A percentile compares a stretch with the other conserved stretches of the same genome.
Conservation (phyloP, 768 basidiomycete species). For the Pleurotus salmoneostramineus region DNA sequence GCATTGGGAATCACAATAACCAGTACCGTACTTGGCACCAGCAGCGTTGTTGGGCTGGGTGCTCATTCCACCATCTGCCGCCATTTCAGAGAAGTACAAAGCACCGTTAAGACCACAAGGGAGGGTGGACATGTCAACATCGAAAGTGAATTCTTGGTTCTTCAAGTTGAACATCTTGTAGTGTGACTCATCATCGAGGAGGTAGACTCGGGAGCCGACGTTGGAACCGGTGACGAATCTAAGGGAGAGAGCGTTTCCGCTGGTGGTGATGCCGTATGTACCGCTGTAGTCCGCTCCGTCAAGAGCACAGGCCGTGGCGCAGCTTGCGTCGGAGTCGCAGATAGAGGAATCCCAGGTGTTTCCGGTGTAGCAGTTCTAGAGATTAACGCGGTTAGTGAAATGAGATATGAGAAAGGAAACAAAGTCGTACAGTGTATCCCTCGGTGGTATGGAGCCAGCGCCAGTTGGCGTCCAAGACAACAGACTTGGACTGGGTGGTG, state of each 20-base stretch:
- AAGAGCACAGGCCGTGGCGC: constrained; percentile 25
- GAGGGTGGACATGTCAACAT: constrained; percentile 55
- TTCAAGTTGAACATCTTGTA: constrained; percentile 39
- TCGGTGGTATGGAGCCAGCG: constrained; percentile 26
- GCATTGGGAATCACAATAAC: constrained; percentile 29
- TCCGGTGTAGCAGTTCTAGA: constrained; percentile 31
- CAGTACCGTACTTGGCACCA: constrained; percentile 26
- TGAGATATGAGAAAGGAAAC: not conserved
- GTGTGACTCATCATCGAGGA: constrained; percentile 15
- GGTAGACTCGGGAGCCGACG: constrained; percentile 29
- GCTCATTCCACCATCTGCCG: constrained; percentile 35
- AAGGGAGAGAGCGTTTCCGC: constrained; percentile 24
- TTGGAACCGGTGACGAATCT: constrained; percentile 25
- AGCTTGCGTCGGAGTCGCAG: constrained; percentile 28
- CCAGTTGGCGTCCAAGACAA: constrained; percentile 37
- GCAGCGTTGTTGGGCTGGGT: constrained; percentile 36
- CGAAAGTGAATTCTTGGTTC: constrained; percentile 61
- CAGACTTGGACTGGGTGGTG: constrained; percentile 14
- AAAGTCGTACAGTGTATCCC: constrained; percentile 17
- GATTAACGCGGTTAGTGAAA: not conserved
- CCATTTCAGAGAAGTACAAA: constrained; percentile 45
- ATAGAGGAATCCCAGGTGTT: constrained; percentile 33
- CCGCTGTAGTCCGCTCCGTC: constrained; percentile 32
- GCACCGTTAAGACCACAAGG: constrained; percentile 46
- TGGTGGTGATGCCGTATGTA: constrained; percentile 34